These are phyloP conservation scores for Jatropha curcas DNA, from an alignment of 345 rosid species.

Conservation along the genomic window DNA sequence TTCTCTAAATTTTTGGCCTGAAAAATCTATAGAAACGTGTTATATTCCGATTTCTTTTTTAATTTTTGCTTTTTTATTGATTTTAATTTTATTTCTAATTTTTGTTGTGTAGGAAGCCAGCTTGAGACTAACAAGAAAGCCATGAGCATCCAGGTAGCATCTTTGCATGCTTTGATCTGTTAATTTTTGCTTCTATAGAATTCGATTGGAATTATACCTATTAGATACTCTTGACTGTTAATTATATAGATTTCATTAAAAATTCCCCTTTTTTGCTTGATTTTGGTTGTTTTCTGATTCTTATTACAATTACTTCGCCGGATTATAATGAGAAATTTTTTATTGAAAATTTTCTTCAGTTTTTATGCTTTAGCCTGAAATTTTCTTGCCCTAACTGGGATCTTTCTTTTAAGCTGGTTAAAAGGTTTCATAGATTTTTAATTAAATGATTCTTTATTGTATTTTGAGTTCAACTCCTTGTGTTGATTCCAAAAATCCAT, in stretches of 20 bases:
- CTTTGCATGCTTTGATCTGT: background rate
- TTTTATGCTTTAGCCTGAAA: background rate
- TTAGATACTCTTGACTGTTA: background rate
- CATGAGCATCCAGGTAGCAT: conserved; percentile 56
- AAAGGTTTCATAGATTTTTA: no score
- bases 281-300: background rate
- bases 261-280: no score
- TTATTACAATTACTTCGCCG: background rate
- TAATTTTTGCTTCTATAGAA: no score
- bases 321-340: no score
- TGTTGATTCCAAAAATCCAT: background rate
- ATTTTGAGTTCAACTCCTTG: background rate
- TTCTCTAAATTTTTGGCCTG: background rate
- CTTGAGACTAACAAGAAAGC: conserved; percentile 62
- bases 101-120: conserved; percentile 65
- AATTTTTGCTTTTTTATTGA: background rate
- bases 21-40: background rate
- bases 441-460: background rate
- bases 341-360: no score
- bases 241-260: background rate
- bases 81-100: no score
- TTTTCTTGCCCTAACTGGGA: background rate
- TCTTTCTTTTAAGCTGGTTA: background rate
- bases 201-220: background rate
- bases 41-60: background rate